Conservation (phyloP, 164 flowering plant genomes). For the Nymphaea thermarum region DNA sequence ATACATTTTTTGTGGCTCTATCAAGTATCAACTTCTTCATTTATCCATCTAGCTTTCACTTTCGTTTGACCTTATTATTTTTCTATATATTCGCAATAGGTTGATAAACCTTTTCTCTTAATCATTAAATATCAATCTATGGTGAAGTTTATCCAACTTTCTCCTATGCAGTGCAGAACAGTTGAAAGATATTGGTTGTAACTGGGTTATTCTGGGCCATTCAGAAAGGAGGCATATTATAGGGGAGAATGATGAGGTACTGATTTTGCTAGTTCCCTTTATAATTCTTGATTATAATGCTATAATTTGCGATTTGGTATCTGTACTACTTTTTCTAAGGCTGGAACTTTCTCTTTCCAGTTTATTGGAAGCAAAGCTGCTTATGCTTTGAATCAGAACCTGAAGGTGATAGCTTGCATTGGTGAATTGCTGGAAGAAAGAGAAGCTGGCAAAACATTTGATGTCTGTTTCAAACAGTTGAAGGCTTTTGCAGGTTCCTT, state of each 20-base stretch:
- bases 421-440: constrained; percentile 85
- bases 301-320: background rate
- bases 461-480: constrained; percentile 81
- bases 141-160: background rate
- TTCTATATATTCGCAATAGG: too few species aligned
- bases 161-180: constrained; percentile 59
- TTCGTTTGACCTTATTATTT: too few species aligned
- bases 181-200: constrained; percentile 80
- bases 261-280: background rate
- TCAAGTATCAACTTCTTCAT: too few species aligned
- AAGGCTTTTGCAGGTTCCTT: constrained; percentile 73
- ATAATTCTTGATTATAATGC: too few species aligned
- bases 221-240: constrained; percentile 89
- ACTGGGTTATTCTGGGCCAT: constrained; percentile 98
- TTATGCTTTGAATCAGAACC: constrained; percentile 71
- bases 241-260: constrained; percentile 89
- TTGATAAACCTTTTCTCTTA: too few species aligned
- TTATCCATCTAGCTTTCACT: too few species aligned
- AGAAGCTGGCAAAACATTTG: constrained; percentile 96
- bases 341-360: constrained; percentile 23
- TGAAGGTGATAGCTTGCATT: constrained; percentile 93
- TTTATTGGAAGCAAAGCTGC: constrained; percentile 99
- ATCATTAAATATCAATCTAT: too few species aligned
- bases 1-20: too few species aligned
- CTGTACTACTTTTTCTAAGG: too few species aligned